Conservation (phyloP, 345 rosid species). For the Citrus reticulata region DNA sequence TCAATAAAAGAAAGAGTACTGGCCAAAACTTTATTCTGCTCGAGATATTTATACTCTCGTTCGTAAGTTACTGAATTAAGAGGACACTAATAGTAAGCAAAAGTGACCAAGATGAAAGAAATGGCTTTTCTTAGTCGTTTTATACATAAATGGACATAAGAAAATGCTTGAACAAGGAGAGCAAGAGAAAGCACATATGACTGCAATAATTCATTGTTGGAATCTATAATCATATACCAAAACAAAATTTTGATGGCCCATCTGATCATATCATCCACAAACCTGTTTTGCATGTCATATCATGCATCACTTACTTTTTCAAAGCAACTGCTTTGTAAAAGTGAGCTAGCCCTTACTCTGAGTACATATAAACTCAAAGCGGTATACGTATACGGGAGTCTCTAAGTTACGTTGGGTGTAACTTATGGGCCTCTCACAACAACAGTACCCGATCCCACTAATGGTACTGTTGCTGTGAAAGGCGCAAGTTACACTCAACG, state of each 20-base stretch:
- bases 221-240: slow-evolving; percentile 1
- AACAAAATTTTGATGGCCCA: slow-evolving; percentile 1
- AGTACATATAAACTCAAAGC: too few relatives aligned
- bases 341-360: too few relatives aligned
- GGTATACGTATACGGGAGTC: too few relatives aligned
- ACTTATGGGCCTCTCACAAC: too few relatives aligned
- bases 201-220: slow-evolving; percentile 2
- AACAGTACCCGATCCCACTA: too few relatives aligned
- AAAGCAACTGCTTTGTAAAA: not conserved
- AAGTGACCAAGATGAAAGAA: not conserved
- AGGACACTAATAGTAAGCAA: not conserved
- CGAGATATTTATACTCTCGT: not conserved
- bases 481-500: too few relatives aligned
- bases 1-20: too few relatives aligned
- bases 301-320: not conserved
- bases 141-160: not conserved
- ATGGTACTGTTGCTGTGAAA: too few relatives aligned
- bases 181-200: not conserved
- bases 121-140: not conserved
- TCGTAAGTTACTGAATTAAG: not conserved
- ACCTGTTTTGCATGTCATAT: not conserved
- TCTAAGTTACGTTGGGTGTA: too few relatives aligned
- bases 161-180: not conserved
- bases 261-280: not conserved
- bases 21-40: not conserved